Base-by-base conservation (phyloP, 257 asterid genomes). In the Lavandula angustifolia region DNA sequence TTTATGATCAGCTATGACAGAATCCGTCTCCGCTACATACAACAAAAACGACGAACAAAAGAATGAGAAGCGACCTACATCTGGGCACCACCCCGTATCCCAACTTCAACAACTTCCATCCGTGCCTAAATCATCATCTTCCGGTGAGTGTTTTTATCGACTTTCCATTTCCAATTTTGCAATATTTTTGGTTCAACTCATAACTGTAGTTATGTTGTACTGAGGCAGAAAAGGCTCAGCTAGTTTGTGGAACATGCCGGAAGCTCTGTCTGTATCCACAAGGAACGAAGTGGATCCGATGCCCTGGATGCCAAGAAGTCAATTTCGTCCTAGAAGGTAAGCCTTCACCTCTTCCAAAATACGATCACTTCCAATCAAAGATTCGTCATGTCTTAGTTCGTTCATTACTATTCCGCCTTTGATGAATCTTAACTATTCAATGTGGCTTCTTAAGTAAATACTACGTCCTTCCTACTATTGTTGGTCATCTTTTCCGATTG, bases 211-310 rank as follows among this genome's bases (percentile, higher is more conserved):
- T 68, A 56, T 31, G 10, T 52, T 51, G n/a, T 62, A 27, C 60
- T 68, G 70, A 53, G 76, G 78, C 89, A 89, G 98, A 81, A 47
- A 81, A 73, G 70, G 91, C 85, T 54, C 97, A 92, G 79, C 83
- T 92, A 73, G 91, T 89, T 51, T 92, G 97, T 84, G 95, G 99
- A 73, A 77, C 84, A 60, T 89, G 97, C 85, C 88, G 81, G 33
- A 76, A 77, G 66, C 76, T 92, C 62, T 84, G 88, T 66, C 53
- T 83, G 74, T 92, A 92, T 76, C 94, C 94, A 4, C 86, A 81
- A 54, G 99, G 96, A 42, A 73, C 84, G 53, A 89, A 87, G 69
- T 78, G 79, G 87, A 92, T 92, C 22, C 84, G 84, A 60, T 92
- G 97, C 65, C 82, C 92, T 2, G 81, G 79, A 76, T 92, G 99